phyloP scores from a whole-genome alignment of 106 monocot genomes.

The Ottelia alismoides region DNA sequence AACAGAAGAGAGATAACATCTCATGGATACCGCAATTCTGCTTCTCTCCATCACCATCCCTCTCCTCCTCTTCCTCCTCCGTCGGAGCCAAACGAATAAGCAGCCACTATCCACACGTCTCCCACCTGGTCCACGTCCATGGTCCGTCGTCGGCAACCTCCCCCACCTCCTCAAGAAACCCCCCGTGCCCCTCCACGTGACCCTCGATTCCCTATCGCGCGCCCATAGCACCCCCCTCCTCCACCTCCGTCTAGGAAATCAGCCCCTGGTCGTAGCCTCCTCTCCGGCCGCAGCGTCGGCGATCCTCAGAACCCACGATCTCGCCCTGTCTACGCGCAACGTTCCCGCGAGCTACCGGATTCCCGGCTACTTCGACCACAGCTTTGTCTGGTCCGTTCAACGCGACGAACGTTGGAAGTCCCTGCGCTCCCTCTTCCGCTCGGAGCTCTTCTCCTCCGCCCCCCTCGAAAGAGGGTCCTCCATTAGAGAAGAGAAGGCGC shows the following conservation, averaged over 20 bases:
- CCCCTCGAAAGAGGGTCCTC: slow-evolving; percentile 16
- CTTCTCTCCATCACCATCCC: no score
- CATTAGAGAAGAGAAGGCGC: background rate
- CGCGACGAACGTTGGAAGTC: slow-evolving; percentile 27
- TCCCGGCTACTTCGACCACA: slow-evolving; percentile 20
- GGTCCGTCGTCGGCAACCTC: slow-evolving; percentile 3
- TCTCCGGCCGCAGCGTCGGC: slow-evolving; percentile 19
- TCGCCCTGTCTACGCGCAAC: slow-evolving; percentile 28
- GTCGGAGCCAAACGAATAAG: background rate
- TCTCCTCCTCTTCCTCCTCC: background rate
- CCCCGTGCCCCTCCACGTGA: background rate
- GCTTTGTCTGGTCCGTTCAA: slow-evolving; percentile 28
- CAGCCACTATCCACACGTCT: background rate
- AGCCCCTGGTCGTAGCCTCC: slow-evolving; percentile 28
- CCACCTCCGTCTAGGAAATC: slow-evolving; percentile 22
- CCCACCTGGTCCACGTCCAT: slow-evolving; percentile 4
- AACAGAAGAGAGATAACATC: no score
- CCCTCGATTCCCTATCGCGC: background rate
- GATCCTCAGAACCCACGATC: slow-evolving; percentile 29
- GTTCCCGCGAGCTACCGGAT: slow-evolving; percentile 12
- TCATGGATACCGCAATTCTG: no score
- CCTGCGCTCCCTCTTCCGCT: slow-evolving; percentile 16
- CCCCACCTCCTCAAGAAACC: background rate
- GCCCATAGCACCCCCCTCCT: slow-evolving; percentile 11
- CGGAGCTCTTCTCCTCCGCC: slow-evolving; percentile 18